These are phyloP conservation scores for Panaeolus cyanescens DNA, from an alignment of 768 basidiomycete genomes.

Conservation along the genomic window DNA sequence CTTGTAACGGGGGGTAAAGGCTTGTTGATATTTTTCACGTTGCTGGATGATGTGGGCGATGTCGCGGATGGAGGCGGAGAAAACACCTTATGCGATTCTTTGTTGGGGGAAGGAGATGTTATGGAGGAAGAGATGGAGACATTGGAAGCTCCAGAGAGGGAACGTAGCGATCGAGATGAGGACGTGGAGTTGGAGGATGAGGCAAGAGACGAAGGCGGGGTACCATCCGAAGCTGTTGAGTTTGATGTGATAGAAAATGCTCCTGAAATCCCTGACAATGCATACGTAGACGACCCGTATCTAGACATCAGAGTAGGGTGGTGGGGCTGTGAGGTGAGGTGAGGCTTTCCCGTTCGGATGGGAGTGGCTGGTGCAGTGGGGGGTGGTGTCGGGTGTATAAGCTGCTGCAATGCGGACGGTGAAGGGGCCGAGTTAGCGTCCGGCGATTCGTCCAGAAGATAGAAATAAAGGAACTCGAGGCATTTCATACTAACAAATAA, in stretches of 20 bases:
- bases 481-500: constrained; percentile 83
- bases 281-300: constrained; percentile 39
- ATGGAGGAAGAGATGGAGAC: constrained; percentile 45
- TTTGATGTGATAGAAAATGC: not conserved
- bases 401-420: not conserved
- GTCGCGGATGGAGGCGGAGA: constrained; percentile 2
- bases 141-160: constrained; percentile 42
- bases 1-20: constrained; percentile 4
- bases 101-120: constrained; percentile 3
- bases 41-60: not conserved
- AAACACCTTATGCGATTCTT: constrained; percentile 6
- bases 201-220: not conserved
- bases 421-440: constrained; percentile 3
- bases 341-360: constrained; percentile 36
- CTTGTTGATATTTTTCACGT: not conserved
- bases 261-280: constrained; percentile 24
- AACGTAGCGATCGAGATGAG: constrained; percentile 35
- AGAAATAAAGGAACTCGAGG: constrained; percentile 93
- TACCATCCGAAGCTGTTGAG: not conserved
- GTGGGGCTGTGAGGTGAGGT: constrained; percentile 32
- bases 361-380: constrained; percentile 43
- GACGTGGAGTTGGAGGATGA: constrained; percentile 20
- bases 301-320: constrained; percentile 40
- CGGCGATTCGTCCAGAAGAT: constrained; percentile 80
- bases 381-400: constrained; percentile 22